A percentile compares a stretch with the other conserved stretches of the same genome.
These are phyloP conservation scores for Tylopilus sp. DNA, from an alignment of 768 basidiomycete species.

Conservation along the genomic window DNA sequence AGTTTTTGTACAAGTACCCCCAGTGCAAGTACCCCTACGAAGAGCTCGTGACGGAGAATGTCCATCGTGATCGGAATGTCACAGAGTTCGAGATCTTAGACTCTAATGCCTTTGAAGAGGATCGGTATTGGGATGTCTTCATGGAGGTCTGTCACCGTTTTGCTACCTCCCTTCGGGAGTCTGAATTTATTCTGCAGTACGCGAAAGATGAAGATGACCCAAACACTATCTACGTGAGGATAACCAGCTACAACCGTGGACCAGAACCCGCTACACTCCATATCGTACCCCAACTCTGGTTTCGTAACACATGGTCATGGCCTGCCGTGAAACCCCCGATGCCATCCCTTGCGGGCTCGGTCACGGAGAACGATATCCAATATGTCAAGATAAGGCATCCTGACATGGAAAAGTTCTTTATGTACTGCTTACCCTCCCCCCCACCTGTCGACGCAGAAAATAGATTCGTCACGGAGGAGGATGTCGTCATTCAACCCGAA, in stretches of 20 bases:
- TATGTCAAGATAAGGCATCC: constrained; percentile 73
- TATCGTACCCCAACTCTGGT: constrained; percentile 94
- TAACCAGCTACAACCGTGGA: constrained; percentile 95
- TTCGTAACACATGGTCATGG: constrained; percentile 99
- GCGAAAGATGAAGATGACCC: constrained; percentile 95
- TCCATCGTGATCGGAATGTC: constrained; percentile 78
- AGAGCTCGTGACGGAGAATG: constrained; percentile 82
- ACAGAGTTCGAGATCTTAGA: constrained; percentile 93
- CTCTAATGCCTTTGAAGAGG: constrained; percentile 85
- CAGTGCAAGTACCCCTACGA: constrained; percentile 93
- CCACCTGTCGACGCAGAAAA: constrained; percentile 79
- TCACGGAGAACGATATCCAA: constrained; percentile 46
- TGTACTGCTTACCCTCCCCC: constrained; percentile 91
- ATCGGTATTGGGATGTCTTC: constrained; percentile 98
- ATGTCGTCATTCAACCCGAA: constrained; percentile 63
- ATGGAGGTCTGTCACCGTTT: constrained; percentile 66
- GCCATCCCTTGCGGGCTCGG: constrained; percentile 56
- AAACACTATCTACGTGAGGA: constrained; percentile 85
- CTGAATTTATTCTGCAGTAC: constrained; percentile 53
- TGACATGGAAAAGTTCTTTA: constrained; percentile 66
- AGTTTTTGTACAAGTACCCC: constrained; percentile 98
- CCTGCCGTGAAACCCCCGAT: constrained; percentile 59
- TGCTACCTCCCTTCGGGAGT: constrained; percentile 5
- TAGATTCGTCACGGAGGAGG: constrained; percentile 59
- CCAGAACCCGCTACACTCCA: constrained; percentile 93